These are phyloP conservation scores for Jacaranda copaia DNA, from an alignment of 257 asterid species.

Conservation along the genomic window DNA sequence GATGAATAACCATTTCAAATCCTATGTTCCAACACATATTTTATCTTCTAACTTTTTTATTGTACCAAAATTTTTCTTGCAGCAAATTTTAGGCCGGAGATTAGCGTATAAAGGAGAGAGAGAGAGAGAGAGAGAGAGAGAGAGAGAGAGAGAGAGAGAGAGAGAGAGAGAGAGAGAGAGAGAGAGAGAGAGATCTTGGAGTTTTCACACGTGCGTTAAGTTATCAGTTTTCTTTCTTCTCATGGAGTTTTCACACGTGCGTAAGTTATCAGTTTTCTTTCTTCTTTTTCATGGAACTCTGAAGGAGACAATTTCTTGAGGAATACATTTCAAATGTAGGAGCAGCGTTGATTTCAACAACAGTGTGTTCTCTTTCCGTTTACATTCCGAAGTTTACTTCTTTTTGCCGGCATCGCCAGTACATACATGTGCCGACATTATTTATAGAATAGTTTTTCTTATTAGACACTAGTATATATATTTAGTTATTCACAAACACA, in stretches of 20 bases:
- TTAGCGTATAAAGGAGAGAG: conserved; percentile 19
- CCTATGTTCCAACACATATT: too few species aligned
- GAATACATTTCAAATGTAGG: conserved; percentile 39
- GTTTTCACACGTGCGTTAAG: conserved; percentile 31
- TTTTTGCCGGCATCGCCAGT: conserved; percentile 11
- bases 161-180: too few species aligned
- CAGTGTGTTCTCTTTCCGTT: conserved; percentile 27
- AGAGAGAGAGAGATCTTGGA: neutral
- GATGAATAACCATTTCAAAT: too few species aligned
- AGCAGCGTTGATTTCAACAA: conserved; percentile 40
- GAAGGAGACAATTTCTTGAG: conserved; percentile 33
- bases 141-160: neutral
- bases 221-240: conserved; percentile 17
- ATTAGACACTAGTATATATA: neutral
- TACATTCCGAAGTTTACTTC: conserved; percentile 32
- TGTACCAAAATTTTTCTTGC: conserved; percentile 23
- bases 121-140: conserved; percentile 9
- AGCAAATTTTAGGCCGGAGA: conserved; percentile 40
- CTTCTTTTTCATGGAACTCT: conserved; percentile 21
- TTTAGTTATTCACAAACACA: neutral
- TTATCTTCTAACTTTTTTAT: neutral
- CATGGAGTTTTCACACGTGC: conserved; percentile 26
- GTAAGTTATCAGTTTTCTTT: conserved; percentile 4
- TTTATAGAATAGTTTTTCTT: neutral
- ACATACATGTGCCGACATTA: neutral